These are phyloP conservation scores for Aspergillus nomiae DNA, from an alignment of 2,329 filamentous ascomycete genomes.

Conservation along the genomic window DNA sequence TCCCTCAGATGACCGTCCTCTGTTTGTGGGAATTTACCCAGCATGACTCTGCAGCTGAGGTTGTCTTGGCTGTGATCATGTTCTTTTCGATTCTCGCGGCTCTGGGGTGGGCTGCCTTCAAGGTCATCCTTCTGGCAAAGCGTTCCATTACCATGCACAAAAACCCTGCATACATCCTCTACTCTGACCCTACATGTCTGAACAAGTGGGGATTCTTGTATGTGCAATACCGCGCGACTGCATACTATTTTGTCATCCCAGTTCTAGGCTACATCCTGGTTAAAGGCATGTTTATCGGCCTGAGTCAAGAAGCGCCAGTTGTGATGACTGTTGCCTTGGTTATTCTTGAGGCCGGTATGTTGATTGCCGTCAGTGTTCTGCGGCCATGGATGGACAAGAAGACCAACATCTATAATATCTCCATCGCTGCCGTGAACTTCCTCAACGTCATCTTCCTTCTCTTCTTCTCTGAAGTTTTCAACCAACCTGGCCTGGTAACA, in stretches of 20 bases:
- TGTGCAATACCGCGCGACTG: constrained; percentile 91
- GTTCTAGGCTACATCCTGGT: constrained; percentile 76
- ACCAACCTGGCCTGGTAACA: constrained; percentile 77
- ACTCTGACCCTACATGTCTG: constrained; percentile 87
- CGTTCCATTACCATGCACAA: constrained; percentile 89
- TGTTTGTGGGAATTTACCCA: constrained; percentile 92
- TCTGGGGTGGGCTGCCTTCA: constrained; percentile 82
- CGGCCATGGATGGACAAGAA: constrained; percentile 99
- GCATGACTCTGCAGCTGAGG: constrained; percentile 79
- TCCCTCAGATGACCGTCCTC: constrained; percentile 85
- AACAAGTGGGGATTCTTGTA: constrained; percentile 99
- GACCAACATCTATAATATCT: constrained; percentile 94
- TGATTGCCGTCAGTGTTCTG: constrained; percentile 77
- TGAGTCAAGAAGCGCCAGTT: constrained; percentile 69
- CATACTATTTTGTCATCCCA: constrained; percentile 92
- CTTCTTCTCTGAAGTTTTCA: constrained; percentile 85
- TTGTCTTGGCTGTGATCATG: constrained; percentile 87
- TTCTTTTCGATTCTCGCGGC: constrained; percentile 77
- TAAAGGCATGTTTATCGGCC: constrained; percentile 86
- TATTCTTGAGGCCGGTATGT: constrained; percentile 75
- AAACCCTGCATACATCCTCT: constrained; percentile 95
- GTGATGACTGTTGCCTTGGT: constrained; percentile 81
- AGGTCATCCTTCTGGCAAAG: constrained; percentile 86
- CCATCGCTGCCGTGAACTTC: constrained; percentile 87
- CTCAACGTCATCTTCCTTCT: constrained; percentile 86